Evolutionary conservation across 2,329 filamentous ascomycete genomes (phyloP).

Genomic region (Emmonsiellopsis sp.): DNA sequence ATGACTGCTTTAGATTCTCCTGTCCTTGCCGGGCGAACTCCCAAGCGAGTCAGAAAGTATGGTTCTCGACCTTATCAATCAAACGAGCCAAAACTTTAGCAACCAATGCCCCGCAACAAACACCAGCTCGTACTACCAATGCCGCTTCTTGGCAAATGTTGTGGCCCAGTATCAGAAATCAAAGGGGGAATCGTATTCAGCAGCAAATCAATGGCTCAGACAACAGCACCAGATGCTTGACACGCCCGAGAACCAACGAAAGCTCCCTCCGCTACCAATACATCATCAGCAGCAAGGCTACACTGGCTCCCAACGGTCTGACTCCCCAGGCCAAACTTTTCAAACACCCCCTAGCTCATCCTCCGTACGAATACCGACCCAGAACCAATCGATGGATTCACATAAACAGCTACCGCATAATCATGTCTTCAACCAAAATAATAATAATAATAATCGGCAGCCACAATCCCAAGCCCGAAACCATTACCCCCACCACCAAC

Average conservation of each 20-base stretch:
- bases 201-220: conserved; percentile 4
- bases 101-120: conserved; percentile 11
- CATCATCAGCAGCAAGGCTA: not conserved
- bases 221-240: conserved; percentile 1
- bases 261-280: not conserved
- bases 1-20: conserved; percentile 9
- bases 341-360: not conserved
- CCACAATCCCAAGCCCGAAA: no score
- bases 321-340: not conserved
- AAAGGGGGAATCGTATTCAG: conserved; percentile 5
- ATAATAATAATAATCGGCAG: no score
- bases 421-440: no score
- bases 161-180: conserved; percentile 14
- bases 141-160: conserved; percentile 15
- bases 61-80: conserved; percentile 10
- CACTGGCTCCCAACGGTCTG: not conserved
- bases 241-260: not conserved
- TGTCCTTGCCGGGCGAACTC: conserved; percentile 13
- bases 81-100: conserved; percentile 13
- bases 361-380: not conserved
- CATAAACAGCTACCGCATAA: no score
- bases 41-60: conserved; percentile 9
- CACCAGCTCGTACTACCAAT: conserved; percentile 14
- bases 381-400: not conserved
- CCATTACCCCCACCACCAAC: no score